Base-by-base conservation (phyloP, 2,329 filamentous ascomycete species). In the Fusarium staphyleae region DNA sequence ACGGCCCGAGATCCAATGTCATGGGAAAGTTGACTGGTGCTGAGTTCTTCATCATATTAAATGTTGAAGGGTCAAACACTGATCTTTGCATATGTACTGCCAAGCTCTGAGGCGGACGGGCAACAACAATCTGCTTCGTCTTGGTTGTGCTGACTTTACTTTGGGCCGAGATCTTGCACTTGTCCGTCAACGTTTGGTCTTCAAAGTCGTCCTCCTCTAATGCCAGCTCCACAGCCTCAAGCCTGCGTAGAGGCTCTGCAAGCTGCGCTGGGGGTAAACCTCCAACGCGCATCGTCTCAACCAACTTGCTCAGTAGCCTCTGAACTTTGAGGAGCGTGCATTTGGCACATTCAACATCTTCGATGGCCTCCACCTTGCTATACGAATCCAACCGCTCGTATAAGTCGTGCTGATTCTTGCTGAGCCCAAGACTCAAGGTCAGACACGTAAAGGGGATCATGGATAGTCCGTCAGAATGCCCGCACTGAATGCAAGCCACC, bases 401-500 rank as follows among this genome's bases (percentile, higher is more conserved):
- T 0, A 98, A 75, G 55, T 91, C 84, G 67, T 93, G 90, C 14
- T 81, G 77, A 24, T 74, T 70, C 59, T 79, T 81, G 40, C 81
- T 80, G 5, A 81, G 75, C 1, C 89, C 90, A 2, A 98, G 83
- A 29, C 88, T 91, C 1, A 98, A 83, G 0, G 93, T 97, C 39
- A 98, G 77, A 68, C 92, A 97, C 69, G 95, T 97, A 79, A 98
- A 98, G 0, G 92, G 91, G 15, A 91, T 96, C 75, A 98, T 85
- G 1, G 90, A 92, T 12, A 97, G 80, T 1, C 93, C 93, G 66
- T 96, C 92, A 0, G 91, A 92, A 74, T 90, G 89, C 7, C 91
- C 91, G 70, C 95, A 99, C 37, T 81, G 80, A 48, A 90, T 87
- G 71, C 95, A 99, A 0, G 90, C 90, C 1, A 98, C 92, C 32